Percentiles rank a stretch among this genome's conserved stretches.
phyloP scores from a whole-genome alignment of 306 rosid species.

The Oxytropis ochrocephala region DNA sequence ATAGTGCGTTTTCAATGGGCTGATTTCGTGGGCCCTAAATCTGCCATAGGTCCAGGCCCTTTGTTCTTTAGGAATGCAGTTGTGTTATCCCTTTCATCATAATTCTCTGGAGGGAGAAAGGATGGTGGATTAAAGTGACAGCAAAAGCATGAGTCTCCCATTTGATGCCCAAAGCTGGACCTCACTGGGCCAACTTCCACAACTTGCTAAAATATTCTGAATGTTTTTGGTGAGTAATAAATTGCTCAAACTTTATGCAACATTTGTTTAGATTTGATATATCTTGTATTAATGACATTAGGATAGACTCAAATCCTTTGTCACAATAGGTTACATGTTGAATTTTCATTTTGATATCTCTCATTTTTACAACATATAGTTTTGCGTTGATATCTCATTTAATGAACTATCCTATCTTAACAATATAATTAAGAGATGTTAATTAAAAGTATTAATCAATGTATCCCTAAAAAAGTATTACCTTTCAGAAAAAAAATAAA shows the following conservation, averaged over 20 bases:
- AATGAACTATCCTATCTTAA: no score
- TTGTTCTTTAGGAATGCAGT: conserved; percentile 41
- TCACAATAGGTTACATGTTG: neutral
- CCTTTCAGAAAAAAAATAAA: no score
- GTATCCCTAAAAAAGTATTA: no score
- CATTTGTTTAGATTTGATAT: neutral
- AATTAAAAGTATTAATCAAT: no score
- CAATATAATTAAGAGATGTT: no score
- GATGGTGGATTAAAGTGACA: neutral
- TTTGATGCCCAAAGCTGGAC: conserved; percentile 16
- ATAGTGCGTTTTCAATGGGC: conserved; percentile 11
- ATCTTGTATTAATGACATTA: neutral
- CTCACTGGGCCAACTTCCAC: conserved; percentile 10
- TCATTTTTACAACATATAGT: no score
- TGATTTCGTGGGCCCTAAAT: conserved; percentile 77
- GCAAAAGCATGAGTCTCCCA: neutral
- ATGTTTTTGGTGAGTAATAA: neutral
- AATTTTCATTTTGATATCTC: no score
- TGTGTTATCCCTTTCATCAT: conserved; percentile 49
- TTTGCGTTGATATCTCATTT: no score
- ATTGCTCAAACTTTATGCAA: neutral
- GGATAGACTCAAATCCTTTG: neutral
- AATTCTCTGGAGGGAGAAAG: conserved; percentile 18
- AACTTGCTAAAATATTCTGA: neutral
- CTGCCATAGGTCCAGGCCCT: conserved; percentile 38